Percentiles rank a stretch among this genome's conserved stretches.
Evolutionary conservation across 495 filamentous ascomycete genomes (phyloP).

Genomic region (Neurospora sp.): DNA sequence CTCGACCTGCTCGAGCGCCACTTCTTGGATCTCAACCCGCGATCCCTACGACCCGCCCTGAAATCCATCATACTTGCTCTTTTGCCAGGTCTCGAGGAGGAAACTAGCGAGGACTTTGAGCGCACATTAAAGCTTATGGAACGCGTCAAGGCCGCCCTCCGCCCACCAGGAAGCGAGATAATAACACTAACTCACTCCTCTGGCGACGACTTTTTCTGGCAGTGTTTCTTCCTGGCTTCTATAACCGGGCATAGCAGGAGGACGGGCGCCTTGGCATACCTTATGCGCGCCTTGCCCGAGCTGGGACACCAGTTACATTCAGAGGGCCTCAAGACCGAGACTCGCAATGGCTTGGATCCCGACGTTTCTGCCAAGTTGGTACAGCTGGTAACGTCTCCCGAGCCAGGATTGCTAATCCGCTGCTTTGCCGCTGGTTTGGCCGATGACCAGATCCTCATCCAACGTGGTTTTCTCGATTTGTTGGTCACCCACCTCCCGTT

Average conservation of each 20-base stretch:
- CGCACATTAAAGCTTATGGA: conserved; percentile 70
- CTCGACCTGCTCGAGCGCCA: conserved; percentile 74
- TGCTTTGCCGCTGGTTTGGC: conserved; percentile 84
- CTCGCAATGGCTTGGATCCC: conserved; percentile 13
- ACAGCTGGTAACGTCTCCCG: conserved; percentile 75
- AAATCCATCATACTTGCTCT: conserved; percentile 80
- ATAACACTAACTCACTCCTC: conserved; percentile 43
- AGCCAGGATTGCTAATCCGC: conserved; percentile 81
- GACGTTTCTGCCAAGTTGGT: conserved; percentile 42
- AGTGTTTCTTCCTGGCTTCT: conserved; percentile 87
- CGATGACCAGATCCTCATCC: conserved; percentile 83
- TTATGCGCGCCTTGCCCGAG: conserved; percentile 68
- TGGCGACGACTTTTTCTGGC: conserved; percentile 90
- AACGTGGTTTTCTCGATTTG: conserved; percentile 87
- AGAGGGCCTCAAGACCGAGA: conserved; percentile 8
- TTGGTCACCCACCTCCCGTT: conserved; percentile 85
- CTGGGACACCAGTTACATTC: conserved; percentile 39
- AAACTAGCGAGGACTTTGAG: conserved; percentile 94
- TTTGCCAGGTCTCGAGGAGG: conserved; percentile 87
- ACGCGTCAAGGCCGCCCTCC: conserved; percentile 60
- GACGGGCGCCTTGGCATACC: conserved; percentile 76
- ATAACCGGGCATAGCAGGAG: conserved; percentile 80
- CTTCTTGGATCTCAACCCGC: conserved; percentile 58
- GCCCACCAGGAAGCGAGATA: conserved; percentile 33
- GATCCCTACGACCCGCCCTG: conserved; percentile 69